These are phyloP conservation scores for Leccinum incarnatum DNA, from an alignment of 768 basidiomycete genomes.

Conservation along the genomic window DNA sequence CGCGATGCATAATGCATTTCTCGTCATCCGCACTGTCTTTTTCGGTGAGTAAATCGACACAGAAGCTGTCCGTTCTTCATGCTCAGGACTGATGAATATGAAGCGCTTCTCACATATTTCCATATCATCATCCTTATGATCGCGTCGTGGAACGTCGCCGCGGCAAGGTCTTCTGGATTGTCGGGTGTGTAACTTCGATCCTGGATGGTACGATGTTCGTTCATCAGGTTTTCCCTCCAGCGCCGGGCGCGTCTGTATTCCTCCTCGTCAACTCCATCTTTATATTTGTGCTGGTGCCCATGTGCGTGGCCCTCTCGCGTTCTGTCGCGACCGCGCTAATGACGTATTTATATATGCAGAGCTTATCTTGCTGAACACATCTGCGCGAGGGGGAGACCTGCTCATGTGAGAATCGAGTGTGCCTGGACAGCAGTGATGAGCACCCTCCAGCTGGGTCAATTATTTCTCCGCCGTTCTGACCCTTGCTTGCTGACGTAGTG, in stretches of 20 bases:
- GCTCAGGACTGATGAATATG: constrained; percentile 1
- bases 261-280: constrained; percentile 47
- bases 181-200: constrained; percentile 33
- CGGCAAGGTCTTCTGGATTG: constrained; percentile 33
- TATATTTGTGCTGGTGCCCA: constrained; percentile 27
- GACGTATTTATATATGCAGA: constrained; percentile 7
- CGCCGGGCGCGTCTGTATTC: constrained; percentile 46
- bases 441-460: constrained; percentile 42
- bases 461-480: not conserved
- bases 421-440: constrained; percentile 51
- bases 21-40: constrained; percentile 53
- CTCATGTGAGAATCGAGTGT: constrained; percentile 52
- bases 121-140: constrained; percentile 53
- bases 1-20: constrained; percentile 50
- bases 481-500: not conserved
- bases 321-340: not conserved
- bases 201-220: not conserved
- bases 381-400: constrained; percentile 35
- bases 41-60: constrained; percentile 43
- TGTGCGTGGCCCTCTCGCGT: constrained; percentile 25
- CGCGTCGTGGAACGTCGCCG: constrained; percentile 55
- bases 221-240: constrained; percentile 26
- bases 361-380: constrained; percentile 37
- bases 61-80: not conserved
- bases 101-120: constrained; percentile 46